Conservation (phyloP, 1,284 basidiomycete species). For the Coniophora puteana region DNA sequence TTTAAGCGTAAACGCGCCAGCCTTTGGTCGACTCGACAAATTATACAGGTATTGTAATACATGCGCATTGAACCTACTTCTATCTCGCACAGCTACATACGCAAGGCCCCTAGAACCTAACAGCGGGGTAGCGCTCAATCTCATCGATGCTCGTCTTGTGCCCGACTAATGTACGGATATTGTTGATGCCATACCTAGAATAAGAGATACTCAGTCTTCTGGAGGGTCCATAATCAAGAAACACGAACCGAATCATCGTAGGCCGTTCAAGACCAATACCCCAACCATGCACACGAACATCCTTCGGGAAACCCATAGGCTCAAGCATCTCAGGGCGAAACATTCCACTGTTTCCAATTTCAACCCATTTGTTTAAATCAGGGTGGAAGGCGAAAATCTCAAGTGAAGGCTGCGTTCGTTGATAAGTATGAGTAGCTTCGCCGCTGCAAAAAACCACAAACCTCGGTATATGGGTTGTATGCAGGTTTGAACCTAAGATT, state of each 20-base stretch:
- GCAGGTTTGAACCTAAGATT: slow-evolving; percentile 97
- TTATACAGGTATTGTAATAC: slow-evolving; percentile 1
- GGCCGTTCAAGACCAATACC: slow-evolving; percentile 94
- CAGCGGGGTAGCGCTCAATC: slow-evolving; percentile 87
- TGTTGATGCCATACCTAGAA: slow-evolving; percentile 81
- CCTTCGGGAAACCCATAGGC: slow-evolving; percentile 98
- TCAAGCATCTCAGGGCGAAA: slow-evolving; percentile 99
- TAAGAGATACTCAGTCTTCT: slow-evolving; percentile 9
- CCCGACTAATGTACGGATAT: slow-evolving; percentile 95
- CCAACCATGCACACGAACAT: slow-evolving; percentile 97
- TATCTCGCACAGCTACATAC: neutral
- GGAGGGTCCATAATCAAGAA: neutral
- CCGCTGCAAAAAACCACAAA: slow-evolving; percentile 28
- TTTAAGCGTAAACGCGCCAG: no score
- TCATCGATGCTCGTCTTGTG: slow-evolving; percentile 93
- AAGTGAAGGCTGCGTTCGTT: slow-evolving; percentile 82
- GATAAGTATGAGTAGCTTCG: slow-evolving; percentile 1
- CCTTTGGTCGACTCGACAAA: no score
- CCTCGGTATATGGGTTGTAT: slow-evolving; percentile 96
- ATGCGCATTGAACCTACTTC: neutral
- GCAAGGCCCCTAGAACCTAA: slow-evolving; percentile 63
- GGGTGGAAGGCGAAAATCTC: slow-evolving; percentile 99
- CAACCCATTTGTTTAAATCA: slow-evolving; percentile 93
- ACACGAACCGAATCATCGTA: slow-evolving; percentile 94
- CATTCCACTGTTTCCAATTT: slow-evolving; percentile 95